These are phyloP conservation scores for Pseudopithomyces chartarum DNA, from an alignment of 2,329 filamentous ascomycete genomes.

Conservation along the genomic window DNA sequence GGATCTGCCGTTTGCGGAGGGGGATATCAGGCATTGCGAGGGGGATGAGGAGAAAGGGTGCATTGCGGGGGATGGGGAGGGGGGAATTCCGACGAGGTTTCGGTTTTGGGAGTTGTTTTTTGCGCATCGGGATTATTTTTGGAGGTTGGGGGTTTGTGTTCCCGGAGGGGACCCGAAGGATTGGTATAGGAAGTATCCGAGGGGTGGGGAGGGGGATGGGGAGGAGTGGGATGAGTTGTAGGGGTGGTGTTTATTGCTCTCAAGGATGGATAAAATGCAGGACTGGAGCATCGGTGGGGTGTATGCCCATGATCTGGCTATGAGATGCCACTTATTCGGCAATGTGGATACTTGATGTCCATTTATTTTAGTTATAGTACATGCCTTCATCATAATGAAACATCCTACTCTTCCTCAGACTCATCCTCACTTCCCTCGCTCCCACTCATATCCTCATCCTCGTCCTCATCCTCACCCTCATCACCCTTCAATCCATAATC, in stretches of 20 bases:
- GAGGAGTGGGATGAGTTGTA: slow-evolving; percentile 27
- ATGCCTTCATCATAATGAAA: neutral
- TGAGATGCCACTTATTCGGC: no score
- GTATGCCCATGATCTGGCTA: no score
- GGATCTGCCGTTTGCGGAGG: slow-evolving; percentile 68
- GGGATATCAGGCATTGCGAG: slow-evolving; percentile 72
- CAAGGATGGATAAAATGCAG: no score
- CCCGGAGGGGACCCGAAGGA: slow-evolving; percentile 75
- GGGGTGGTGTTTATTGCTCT: neutral
- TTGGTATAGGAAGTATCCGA: slow-evolving; percentile 60
- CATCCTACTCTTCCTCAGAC: slow-evolving; percentile 1
- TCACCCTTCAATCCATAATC: slow-evolving; percentile 80
- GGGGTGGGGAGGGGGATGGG: slow-evolving; percentile 14
- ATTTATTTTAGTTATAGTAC: neutral
- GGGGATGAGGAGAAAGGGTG: slow-evolving; percentile 75
- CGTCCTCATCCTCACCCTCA: slow-evolving; percentile 63
- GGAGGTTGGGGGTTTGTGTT: slow-evolving; percentile 86
- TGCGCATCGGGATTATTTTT: slow-evolving; percentile 96
- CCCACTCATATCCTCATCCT: slow-evolving; percentile 40
- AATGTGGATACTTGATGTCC: no score
- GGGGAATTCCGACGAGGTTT: slow-evolving; percentile 60
- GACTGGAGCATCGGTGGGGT: no score
- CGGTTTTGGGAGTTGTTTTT: slow-evolving; percentile 93
- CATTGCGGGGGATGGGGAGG: slow-evolving; percentile 62
- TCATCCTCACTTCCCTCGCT: slow-evolving; percentile 33